Evolutionary conservation across 2,329 filamentous ascomycete genomes (phyloP).

Genomic region (Arachnomyces sp.): DNA sequence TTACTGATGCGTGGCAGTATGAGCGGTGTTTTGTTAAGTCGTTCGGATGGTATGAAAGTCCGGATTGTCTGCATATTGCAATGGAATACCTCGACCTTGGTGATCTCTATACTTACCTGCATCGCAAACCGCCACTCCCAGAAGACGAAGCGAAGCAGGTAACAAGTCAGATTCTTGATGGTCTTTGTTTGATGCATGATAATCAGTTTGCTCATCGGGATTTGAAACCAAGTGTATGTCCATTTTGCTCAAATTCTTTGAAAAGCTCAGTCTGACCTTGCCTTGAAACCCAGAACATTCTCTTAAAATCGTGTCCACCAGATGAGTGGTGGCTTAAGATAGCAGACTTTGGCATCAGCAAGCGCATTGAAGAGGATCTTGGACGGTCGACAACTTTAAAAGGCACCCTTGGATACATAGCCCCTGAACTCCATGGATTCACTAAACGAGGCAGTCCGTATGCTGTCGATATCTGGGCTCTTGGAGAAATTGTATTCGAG

Average conservation of each 20-base stretch:
- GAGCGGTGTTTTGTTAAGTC: slow-evolving; percentile 25
- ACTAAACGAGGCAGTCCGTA: not conserved
- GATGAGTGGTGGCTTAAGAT: slow-evolving; percentile 17
- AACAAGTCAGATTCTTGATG: slow-evolving; percentile 25
- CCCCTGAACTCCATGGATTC: not conserved
- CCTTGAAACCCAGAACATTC: slow-evolving; percentile 20
- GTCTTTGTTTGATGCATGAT: slow-evolving; percentile 27
- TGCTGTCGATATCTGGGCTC: slow-evolving; percentile 41
- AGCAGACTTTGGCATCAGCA: slow-evolving; percentile 18
- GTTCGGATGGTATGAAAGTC: slow-evolving; percentile 30
- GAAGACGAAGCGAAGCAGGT: slow-evolving; percentile 22
- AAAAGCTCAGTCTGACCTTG: too few species aligned
- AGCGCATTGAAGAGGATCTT: slow-evolving; percentile 2
- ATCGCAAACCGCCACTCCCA: slow-evolving; percentile 10
- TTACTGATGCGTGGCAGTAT: too few species aligned
- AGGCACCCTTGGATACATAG: not conserved
- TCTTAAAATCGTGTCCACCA: slow-evolving; percentile 8
- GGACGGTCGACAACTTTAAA: not conserved
- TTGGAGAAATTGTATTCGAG: slow-evolving; percentile 94
- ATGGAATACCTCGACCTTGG: slow-evolving; percentile 33
- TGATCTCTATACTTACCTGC: slow-evolving; percentile 26
- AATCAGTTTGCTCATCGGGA: slow-evolving; percentile 30
- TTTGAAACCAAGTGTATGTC: slow-evolving; percentile 27
- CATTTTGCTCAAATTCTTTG: not conserved
- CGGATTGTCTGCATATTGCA: slow-evolving; percentile 23